A percentile compares a stretch with the other conserved stretches of the same genome.
These are phyloP conservation scores for Trichoderma aggressivum DNA, from an alignment of 2,329 filamentous ascomycete genomes.

Conservation along the genomic window DNA sequence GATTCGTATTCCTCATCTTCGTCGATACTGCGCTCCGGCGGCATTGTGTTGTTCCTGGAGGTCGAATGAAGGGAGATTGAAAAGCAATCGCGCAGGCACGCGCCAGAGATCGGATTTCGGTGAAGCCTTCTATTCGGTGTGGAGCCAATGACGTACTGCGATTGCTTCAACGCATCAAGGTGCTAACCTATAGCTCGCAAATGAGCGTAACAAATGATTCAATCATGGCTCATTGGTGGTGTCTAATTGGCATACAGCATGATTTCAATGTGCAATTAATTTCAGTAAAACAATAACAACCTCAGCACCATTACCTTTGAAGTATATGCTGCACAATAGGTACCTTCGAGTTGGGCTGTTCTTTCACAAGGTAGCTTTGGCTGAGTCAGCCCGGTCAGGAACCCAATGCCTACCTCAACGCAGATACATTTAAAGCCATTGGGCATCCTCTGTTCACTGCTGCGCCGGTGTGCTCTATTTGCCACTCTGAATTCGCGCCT, in stretches of 20 bases:
- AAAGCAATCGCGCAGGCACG: conserved; percentile 1
- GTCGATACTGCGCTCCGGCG: conserved; percentile 38
- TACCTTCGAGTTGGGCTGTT: not conserved
- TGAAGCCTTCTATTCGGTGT: conserved; percentile 10
- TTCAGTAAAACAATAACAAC: not conserved
- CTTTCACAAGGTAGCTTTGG: not conserved
- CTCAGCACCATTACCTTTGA: too few species aligned
- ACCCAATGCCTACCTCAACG: not conserved
- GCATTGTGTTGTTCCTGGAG: conserved; percentile 36
- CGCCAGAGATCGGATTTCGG: conserved; percentile 10
- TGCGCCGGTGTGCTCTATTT: conserved; percentile 1
- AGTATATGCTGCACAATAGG: not conserved
- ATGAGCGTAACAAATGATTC: not conserved
- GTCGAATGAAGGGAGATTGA: not conserved
- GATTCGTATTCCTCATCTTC: conserved; percentile 62
- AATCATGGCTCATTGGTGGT: not conserved
- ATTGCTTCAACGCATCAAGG: not conserved
- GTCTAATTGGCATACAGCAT: not conserved
- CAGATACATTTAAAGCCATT: not conserved
- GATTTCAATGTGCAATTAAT: too few species aligned
- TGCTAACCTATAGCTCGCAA: not conserved
- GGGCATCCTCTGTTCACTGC: not conserved
- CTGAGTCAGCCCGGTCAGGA: not conserved
- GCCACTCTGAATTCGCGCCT: conserved; percentile 19
- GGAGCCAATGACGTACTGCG: conserved; percentile 13